These are phyloP conservation scores for Sporobolomyces phaffii DNA, from an alignment of 768 basidiomycete species.

Conservation along the genomic window DNA sequence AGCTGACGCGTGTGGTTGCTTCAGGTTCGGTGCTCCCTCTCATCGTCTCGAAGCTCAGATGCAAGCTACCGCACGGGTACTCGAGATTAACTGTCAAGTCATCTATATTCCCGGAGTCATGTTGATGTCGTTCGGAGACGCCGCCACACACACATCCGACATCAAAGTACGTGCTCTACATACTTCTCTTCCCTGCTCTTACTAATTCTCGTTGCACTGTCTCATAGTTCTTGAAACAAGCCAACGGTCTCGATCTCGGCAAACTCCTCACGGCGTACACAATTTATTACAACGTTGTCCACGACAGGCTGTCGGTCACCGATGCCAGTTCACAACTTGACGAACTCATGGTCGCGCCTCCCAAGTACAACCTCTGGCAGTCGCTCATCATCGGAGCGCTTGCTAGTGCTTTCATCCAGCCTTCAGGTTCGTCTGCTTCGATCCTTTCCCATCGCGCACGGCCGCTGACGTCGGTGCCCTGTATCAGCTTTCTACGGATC, in stretches of 20 bases:
- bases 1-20: neutral
- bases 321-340: constrained; percentile 68
- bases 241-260: constrained; percentile 60
- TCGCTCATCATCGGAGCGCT: constrained; percentile 66
- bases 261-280: constrained; percentile 54
- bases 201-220: neutral
- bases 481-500: constrained; percentile 66
- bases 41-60: constrained; percentile 54
- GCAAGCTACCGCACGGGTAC: constrained; percentile 52
- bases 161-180: constrained; percentile 62
- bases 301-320: constrained; percentile 69
- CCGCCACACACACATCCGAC: constrained; percentile 68
- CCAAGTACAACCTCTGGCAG: constrained; percentile 52
- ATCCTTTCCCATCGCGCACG: neutral
- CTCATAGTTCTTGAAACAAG: constrained; percentile 43
- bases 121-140: constrained; percentile 76
- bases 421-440: constrained; percentile 6
- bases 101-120: constrained; percentile 55
- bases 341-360: constrained; percentile 61
- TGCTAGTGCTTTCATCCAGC: constrained; percentile 27
- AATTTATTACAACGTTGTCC: constrained; percentile 50
- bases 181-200: neutral
- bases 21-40: constrained; percentile 50
- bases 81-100: constrained; percentile 52
- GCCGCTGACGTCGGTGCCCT: constrained; percentile 41